Conservation (phyloP, 2,329 filamentous ascomycete genomes). For the Aspergillus sp. region DNA sequence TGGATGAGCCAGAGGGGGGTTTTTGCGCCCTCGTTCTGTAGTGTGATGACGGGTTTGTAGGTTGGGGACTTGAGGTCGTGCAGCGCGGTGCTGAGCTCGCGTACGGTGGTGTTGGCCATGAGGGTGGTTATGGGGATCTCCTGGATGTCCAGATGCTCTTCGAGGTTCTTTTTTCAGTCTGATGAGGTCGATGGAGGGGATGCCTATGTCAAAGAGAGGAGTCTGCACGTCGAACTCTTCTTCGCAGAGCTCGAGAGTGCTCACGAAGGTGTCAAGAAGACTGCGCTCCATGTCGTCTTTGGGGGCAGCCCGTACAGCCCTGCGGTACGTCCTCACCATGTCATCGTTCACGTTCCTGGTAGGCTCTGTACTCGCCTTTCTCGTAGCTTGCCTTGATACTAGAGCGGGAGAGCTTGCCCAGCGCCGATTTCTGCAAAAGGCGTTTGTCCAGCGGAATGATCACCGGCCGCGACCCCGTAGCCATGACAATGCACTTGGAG, state of each 20-base stretch:
- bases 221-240: conserved; percentile 15
- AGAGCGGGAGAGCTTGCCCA: conserved; percentile 19
- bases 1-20: conserved; percentile 36
- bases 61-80: conserved; percentile 7
- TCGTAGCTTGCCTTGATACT: conserved; percentile 27
- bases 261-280: conserved; percentile 7
- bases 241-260: conserved; percentile 7
- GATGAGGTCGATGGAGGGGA: conserved; percentile 42
- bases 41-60: conserved; percentile 32
- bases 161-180: conserved; percentile 36
- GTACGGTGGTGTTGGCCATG: conserved; percentile 25
- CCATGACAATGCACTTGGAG: conserved; percentile 7
- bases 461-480: conserved; percentile 4
- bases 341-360: conserved; percentile 11
- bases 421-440: conserved; percentile 10
- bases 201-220: conserved; percentile 28
- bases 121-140: conserved; percentile 40
- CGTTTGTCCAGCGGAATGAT: conserved; percentile 12
- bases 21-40: conserved; percentile 24
- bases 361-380: conserved; percentile 48
- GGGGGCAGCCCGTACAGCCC: not conserved
- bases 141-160: conserved; percentile 24
- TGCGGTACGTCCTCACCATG: conserved; percentile 4
- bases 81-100: conserved; percentile 29
- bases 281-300: conserved; percentile 6